These are phyloP conservation scores for Populus hybrid DNA, from an alignment of 441 rosid genomes.

Conservation along the genomic window DNA sequence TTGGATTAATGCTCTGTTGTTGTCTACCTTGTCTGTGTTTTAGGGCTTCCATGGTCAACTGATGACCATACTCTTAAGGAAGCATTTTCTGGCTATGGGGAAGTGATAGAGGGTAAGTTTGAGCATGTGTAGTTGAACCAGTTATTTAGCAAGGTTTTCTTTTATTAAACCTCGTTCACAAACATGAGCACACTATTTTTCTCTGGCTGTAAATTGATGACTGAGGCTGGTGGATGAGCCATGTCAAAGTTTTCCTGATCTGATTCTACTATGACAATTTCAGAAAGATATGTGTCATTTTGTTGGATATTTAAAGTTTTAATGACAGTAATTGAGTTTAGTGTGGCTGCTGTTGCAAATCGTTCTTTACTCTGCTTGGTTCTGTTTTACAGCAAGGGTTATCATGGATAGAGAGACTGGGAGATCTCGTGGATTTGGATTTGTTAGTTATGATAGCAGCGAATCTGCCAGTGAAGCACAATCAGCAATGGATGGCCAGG, in stretches of 20 bases:
- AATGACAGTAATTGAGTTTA: neutral
- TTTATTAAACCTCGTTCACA: neutral
- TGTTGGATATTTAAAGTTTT: neutral
- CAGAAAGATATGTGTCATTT: neutral
- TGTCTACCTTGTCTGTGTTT: neutral
- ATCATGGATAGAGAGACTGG: conserved; percentile 65
- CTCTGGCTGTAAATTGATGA: neutral
- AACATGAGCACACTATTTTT: too few relatives aligned
- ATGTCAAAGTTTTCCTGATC: neutral
- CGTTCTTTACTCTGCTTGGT: neutral
- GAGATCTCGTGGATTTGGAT: conserved; percentile 84
- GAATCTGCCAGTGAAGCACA: conserved; percentile 57
- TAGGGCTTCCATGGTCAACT: conserved; percentile 69
- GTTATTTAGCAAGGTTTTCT: neutral
- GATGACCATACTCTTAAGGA: conserved; percentile 60
- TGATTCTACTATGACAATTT: neutral
- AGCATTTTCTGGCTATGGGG: conserved; percentile 70
- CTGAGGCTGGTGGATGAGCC: neutral
- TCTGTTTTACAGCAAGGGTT: conserved; percentile 47
- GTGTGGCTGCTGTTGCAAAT: neutral
- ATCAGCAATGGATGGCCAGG: conserved; percentile 83
- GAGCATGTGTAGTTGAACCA: neutral
- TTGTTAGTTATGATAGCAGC: conserved; percentile 42
- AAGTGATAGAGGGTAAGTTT: conserved; percentile 61
- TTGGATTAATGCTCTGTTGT: neutral